Evolutionary conservation across 176 grass and related monocot genomes (phyloP), one percentile per base, ranked within the genome.

Genomic region (Oryza meridionalis): DNA sequence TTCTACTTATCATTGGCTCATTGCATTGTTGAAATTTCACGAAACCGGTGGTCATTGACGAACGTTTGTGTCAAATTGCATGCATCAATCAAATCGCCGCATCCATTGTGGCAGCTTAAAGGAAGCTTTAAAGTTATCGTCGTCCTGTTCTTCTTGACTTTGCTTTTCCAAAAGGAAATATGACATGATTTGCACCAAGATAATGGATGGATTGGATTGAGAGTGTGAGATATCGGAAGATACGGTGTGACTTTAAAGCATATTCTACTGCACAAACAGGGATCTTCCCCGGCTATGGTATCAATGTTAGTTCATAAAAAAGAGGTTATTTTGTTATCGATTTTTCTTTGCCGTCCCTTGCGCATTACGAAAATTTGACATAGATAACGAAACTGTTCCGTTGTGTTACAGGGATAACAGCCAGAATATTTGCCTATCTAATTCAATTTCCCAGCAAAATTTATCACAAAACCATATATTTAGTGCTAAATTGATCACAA

Each of bases 121-220:
- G 64, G 11, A 45, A 10, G 24, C 21, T n/a, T 69, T 47, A 58
- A 77, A 51, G 61, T 14, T 76, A 50, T 75, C 71, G 46, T 67
- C 71, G 22, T n/a, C 12, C 10, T 58, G 53, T 66, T 67, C 50
- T 66, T 67, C 37, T 84, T 40, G 17, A 22, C 47, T 67, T 84
- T 1, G 3, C 63, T 68, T 76, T 70, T 76, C 37, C 21, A 29
- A 84, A 84, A 84, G 82, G 58, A 21, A 3, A 3, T 10, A 19
- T 40, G 15, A 35, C 37, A 35, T 69, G 82, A 32, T 43, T 58
- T 84, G 83, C 83, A 77, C 83, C 58, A 43, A 77, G 82, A 69
- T 78, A 59, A 77, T 77, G 83, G 24, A 62, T 69, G 74, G 74
- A 77, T 78, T 35, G 2, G 11, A 85, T 11, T 46, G 83, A 77